Conservation (phyloP, 2,329 filamentous ascomycete genomes). For the Colletotrichum falcatum region DNA sequence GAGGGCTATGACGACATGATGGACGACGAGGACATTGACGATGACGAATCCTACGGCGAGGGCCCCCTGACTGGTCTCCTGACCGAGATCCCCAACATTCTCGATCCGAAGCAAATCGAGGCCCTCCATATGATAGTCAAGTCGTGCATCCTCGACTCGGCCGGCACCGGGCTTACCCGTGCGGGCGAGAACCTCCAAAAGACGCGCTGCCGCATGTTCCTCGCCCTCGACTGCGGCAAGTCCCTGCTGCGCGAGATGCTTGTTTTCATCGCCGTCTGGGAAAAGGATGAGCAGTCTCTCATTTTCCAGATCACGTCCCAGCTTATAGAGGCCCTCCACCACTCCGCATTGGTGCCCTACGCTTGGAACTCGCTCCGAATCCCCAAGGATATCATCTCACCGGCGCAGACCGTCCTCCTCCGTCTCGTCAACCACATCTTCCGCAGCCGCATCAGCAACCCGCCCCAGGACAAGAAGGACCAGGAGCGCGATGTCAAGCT, state of each 20-base stretch:
- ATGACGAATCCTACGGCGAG: slow-evolving; percentile 83
- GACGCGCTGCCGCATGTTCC: slow-evolving; percentile 87
- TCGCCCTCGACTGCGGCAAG: slow-evolving; percentile 90
- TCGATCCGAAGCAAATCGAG: slow-evolving; percentile 95
- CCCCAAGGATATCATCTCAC: slow-evolving; percentile 95
- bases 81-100: slow-evolving; percentile 93
- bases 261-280: slow-evolving; percentile 98
- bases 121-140: slow-evolving; percentile 98
- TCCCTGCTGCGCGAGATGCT: slow-evolving; percentile 90
- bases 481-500: slow-evolving; percentile 69
- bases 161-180: slow-evolving; percentile 74
- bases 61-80: slow-evolving; percentile 85
- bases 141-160: slow-evolving; percentile 89
- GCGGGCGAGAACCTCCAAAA: slow-evolving; percentile 88
- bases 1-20: slow-evolving; percentile 64
- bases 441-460: slow-evolving; percentile 63
- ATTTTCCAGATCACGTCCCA: slow-evolving; percentile 98
- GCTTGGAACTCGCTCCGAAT: slow-evolving; percentile 93
- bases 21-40: slow-evolving; percentile 76
- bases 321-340: slow-evolving; percentile 92
- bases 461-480: slow-evolving; percentile 62
- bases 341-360: slow-evolving; percentile 89
- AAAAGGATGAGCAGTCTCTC: slow-evolving; percentile 90
- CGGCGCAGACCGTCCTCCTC: slow-evolving; percentile 92
- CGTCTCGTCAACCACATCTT: slow-evolving; percentile 93